Conservation (phyloP, 2,329 filamentous ascomycete genomes). For the Mycocentrospora acerina region DNA sequence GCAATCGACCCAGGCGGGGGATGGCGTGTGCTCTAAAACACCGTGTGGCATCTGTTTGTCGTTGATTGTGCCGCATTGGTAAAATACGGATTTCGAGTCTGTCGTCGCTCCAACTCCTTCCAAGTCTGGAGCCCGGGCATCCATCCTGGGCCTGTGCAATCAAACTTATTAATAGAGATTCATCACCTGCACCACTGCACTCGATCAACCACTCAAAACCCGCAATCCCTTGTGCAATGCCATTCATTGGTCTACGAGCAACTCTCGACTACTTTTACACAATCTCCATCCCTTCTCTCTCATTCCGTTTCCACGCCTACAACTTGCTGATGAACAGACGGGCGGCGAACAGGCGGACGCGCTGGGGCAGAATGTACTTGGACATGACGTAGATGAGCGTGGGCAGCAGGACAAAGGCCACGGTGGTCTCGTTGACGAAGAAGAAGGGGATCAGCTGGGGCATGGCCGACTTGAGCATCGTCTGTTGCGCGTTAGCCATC, state of each 20-base stretch:
- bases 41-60: too few relatives aligned
- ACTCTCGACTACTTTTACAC: constrained; percentile 39
- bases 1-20: too few relatives aligned
- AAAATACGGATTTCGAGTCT: too few relatives aligned
- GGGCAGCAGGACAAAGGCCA: constrained; percentile 45
- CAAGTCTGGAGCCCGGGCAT: too few relatives aligned
- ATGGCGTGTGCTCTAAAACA: too few relatives aligned
- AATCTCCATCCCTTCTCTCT: constrained; percentile 13
- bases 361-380: constrained; percentile 48
- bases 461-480: constrained; percentile 46
- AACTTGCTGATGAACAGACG: constrained; percentile 50
- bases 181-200: too few relatives aligned
- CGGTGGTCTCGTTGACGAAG: constrained; percentile 48
- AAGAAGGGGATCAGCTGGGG: constrained; percentile 49
- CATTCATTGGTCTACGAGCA: constrained; percentile 40
- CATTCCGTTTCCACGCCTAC: constrained; percentile 22
- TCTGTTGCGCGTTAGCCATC: constrained; percentile 35
- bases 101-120: too few relatives aligned
- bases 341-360: constrained; percentile 44
- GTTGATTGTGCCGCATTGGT: too few relatives aligned
- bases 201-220: too few relatives aligned
- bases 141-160: too few relatives aligned
- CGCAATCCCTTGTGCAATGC: constrained; percentile 20
- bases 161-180: too few relatives aligned
- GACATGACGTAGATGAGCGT: constrained; percentile 48